Conservation (phyloP, 2,329 filamentous ascomycete species). For the Pseudopyrenochaeta lycopersici region DNA sequence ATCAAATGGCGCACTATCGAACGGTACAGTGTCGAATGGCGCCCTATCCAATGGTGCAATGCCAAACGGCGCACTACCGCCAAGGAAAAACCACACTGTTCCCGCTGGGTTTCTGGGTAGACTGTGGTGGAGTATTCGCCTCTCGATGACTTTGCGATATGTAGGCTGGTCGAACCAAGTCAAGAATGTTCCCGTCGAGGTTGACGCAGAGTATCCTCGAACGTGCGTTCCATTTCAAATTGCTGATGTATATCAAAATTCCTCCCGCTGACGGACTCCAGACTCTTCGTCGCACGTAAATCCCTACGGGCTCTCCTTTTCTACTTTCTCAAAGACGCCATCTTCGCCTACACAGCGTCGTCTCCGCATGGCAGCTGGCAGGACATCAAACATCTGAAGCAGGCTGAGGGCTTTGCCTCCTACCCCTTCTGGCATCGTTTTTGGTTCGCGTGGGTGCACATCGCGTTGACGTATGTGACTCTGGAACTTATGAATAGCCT, state of each 20-base stretch:
- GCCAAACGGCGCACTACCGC: no score
- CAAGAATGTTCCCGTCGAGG: conserved; percentile 35
- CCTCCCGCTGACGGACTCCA: conserved; percentile 3
- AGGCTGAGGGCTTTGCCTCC: background rate
- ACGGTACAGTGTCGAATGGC: no score
- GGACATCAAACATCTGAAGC: conserved; percentile 20
- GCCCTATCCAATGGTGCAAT: no score
- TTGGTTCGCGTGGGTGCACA: conserved; percentile 26
- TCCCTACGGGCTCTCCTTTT: conserved; percentile 16
- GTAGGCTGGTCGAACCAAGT: conserved; percentile 38
- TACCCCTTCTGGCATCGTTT: conserved; percentile 20
- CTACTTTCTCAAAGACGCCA: conserved; percentile 18
- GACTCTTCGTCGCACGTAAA: conserved; percentile 33
- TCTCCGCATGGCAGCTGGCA: conserved; percentile 32
- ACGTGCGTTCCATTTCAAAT: conserved; percentile 17
- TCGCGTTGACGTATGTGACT: conserved; percentile 25
- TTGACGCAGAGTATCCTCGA: conserved; percentile 24
- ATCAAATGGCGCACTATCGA: no score
- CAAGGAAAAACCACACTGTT: background rate
- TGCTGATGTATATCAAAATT: background rate
- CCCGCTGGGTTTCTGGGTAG: conserved; percentile 18
- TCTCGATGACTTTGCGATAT: conserved; percentile 26
- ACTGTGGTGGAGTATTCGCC: conserved; percentile 31
- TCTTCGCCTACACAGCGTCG: conserved; percentile 24
- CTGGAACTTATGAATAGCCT: conserved; percentile 23